Evolutionary conservation across 2,329 filamentous ascomycete genomes (phyloP), one percentile per base, ranked within the genome.

Genomic region (Aspergillus ochraceoroseus): DNA sequence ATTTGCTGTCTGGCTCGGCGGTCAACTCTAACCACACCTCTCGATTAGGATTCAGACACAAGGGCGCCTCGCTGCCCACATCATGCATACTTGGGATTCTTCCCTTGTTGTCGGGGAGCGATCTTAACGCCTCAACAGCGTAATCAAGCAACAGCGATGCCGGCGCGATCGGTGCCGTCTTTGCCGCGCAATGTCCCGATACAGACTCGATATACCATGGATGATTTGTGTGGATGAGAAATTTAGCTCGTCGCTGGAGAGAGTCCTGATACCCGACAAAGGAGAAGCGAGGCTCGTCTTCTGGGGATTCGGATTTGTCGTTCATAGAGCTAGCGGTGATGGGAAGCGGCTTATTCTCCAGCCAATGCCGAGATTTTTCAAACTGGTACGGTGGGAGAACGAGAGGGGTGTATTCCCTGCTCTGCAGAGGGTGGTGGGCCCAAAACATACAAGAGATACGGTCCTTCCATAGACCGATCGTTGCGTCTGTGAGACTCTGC

Each of bases 301-400:
- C n/a, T n/a, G n/a, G n/a, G n/a, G n/a, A n/a, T n/a, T n/a, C n/a
- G n/a, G n/a, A n/a, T n/a, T n/a, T n/a, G n/a, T n/a, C n/a, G n/a
- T n/a, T n/a, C n/a, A n/a, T n/a, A n/a, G n/a, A n/a, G n/a, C n/a
- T n/a, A n/a, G n/a, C n/a, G n/a, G n/a, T n/a, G n/a, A 22, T 12
- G 12, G 42, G 45, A 11, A 45, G 37, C 2, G 30, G 38, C 14
- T 50, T 50, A 13, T 52, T 49, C 3, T 65, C 56, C 8, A 70
- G 32, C 68, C 68, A 71, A 34, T 71, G 68, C 0, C 51, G 37
- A 0, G 49, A 37, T 33, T 65, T 64, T 12, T 70, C 67, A 36
- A 72, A 72, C 31, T 71, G 68, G 32, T 72, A 71, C 0, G 70
- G 66, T 0, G 68, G 70, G 0, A 72, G 53, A 1, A 61, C 20